Evolutionary conservation across 2,329 filamentous ascomycete genomes (phyloP), one percentile per base, ranked within the genome.

Genomic region (Xylariales sp.): DNA sequence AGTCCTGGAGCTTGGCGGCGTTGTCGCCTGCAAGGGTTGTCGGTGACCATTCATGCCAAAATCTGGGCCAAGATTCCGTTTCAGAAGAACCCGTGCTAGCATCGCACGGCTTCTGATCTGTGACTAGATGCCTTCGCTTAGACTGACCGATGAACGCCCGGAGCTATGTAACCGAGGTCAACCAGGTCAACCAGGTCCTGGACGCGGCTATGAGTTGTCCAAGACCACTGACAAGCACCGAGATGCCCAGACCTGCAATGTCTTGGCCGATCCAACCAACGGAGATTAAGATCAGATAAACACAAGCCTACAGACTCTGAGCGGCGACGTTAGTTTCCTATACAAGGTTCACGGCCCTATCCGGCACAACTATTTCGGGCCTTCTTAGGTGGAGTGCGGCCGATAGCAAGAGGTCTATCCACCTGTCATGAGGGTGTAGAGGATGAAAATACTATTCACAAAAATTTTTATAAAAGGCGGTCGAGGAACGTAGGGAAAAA

Each of bases 311-410:
- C 3, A 12, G 59, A 56, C 23, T 56, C 3, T 32, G 34, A 28
- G 18, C 28, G 12, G 34, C 43, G 45, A 28, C n/a, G 14, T 53
- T 14, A 5, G 14, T 57, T 43, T 56, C 14, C 36, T 41, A 18
- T n/a, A 8, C 4, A 52, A n/a, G 48, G 46, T 64, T 45, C 45
- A 18, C 54, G 62, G 62, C 62, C 46, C 28, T 64, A 59, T 41
- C 50, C 46, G 34, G 46, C 55, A 48, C 46, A 34, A 58, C 39
- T 46, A 14, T n/a, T 43, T 64, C 62, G 62, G 62, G 62, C 54
- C 62, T 58, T 64, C 49, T 64, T 30, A 28, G 16, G 45, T 41
- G 23, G 48, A 55, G 16, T 1, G 49, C 23, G 16, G 8, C n/a
- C 48, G 4, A 34, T 16, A 18, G 16, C 14, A 39, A n/a, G 12